Conservation (phyloP, 1,284 basidiomycete species). For the Takashimella tepidaria region DNA sequence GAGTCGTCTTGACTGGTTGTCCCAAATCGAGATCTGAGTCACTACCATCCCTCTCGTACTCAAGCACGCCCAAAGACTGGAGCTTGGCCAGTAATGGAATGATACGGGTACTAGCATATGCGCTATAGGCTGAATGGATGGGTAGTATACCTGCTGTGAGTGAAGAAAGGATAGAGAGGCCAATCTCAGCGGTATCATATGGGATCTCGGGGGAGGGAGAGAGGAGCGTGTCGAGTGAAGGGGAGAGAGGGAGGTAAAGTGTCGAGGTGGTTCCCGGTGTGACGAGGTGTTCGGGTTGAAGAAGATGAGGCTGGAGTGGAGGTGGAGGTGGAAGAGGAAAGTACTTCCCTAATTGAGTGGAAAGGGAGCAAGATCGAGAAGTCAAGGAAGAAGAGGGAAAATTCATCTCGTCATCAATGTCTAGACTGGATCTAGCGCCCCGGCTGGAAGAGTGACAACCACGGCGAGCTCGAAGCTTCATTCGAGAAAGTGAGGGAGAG, state of each 20-base stretch:
- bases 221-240: conserved; percentile 27
- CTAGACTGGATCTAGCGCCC: too few species aligned
- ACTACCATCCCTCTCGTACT: neutral
- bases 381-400: too few species aligned
- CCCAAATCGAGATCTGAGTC: neutral
- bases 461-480: too few species aligned
- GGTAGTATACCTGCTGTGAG: conserved; percentile 30
- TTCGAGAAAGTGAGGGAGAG: too few species aligned
- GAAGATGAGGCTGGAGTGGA: neutral
- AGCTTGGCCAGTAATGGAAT: conserved; percentile 34
- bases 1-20: neutral
- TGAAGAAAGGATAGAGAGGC: conserved; percentile 28
- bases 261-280: conserved; percentile 30
- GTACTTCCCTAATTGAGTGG: neutral
- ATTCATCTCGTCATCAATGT: too few species aligned
- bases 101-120: conserved; percentile 24
- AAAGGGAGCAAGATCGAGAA: neutral
- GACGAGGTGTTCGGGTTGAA: conserved; percentile 28
- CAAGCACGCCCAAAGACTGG: conserved; percentile 29
- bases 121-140: conserved; percentile 28
- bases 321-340: neutral
- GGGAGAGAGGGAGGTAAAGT: conserved; percentile 33
- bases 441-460: too few species aligned
- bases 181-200: conserved; percentile 35
- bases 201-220: conserved; percentile 21